Evolutionary conservation across 768 basidiomycete genomes (phyloP), one percentile per base, ranked within the genome.

Genomic region (Amanita thiersii): DNA sequence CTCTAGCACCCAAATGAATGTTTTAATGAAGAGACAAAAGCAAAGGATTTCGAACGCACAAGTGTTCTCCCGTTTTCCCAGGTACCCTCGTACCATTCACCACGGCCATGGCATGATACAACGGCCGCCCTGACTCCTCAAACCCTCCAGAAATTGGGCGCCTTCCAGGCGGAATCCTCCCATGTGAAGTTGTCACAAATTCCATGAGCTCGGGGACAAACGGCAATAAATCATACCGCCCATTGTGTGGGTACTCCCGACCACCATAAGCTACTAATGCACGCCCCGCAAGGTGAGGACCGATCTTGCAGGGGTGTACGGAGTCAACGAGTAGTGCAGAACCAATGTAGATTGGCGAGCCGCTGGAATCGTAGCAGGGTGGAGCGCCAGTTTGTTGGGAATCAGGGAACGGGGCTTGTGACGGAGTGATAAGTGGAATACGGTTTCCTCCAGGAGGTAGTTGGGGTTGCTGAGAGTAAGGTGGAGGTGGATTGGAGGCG

Each of bases 301-400:
- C 76, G 51, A 89, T 75, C 66, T 90, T 91, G 73, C 87, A 89
- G 2, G 87, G 87, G 45, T 90, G 86, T 2, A 88, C 82, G 0
- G 79, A 76, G 47, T 65, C 61, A 42, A 63, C 65, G 54, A 87
- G 66, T 34, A 88, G 61, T 8, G 85, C 87, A 3, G 82, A 84
- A 9, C 86, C 87, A 21, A 91, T 50, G 61, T 70, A 91, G 46
- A 88, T 55, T 4, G 80, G 79, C 1, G 72, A 70, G 1, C 77
- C 75, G 51, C 81, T 75, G 1, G 63, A 56, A 52, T 90, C 85
- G 26, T 58, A 51, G 50, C 70, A 75, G 1, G 75, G 70, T 0
- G 84, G 72, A 1, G 46, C 59, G 14, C 75, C 77, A 26, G 70
- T 57, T 44, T 71, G 60, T 2, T 60, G 28, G 1, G 47, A 29